A percentile compares a stretch with the other conserved stretches of the same genome.
These are phyloP conservation scores for Chaetomium cochliodes DNA, from an alignment of 495 filamentous ascomycete species.

Conservation along the genomic window DNA sequence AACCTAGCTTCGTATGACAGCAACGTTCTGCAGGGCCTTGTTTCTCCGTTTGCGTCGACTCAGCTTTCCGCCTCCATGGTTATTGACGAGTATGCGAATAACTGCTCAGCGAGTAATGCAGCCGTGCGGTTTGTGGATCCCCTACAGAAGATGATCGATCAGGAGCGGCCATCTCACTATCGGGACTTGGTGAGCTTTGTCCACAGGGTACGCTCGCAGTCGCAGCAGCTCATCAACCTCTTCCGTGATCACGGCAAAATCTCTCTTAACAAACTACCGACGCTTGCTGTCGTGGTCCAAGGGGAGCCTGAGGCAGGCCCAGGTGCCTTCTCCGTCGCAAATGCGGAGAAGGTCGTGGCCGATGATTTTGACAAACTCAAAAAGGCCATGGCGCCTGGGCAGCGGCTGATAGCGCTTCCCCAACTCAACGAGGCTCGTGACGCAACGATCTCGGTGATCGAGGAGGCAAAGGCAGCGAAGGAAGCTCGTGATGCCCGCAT, in stretches of 20 bases:
- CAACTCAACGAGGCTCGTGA: slow-evolving; percentile 70
- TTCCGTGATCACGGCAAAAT: slow-evolving; percentile 87
- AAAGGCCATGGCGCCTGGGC: slow-evolving; percentile 76
- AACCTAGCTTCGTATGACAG: slow-evolving; percentile 53
- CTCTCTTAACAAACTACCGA: slow-evolving; percentile 66
- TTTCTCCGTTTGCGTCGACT: slow-evolving; percentile 73
- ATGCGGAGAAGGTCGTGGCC: slow-evolving; percentile 80
- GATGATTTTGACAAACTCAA: slow-evolving; percentile 84
- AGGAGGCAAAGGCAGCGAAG: slow-evolving; percentile 74
- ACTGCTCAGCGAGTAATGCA: slow-evolving; percentile 41
- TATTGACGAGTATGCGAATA: slow-evolving; percentile 82
- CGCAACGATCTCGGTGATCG: slow-evolving; percentile 66
- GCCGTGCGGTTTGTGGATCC: slow-evolving; percentile 51
- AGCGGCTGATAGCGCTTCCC: slow-evolving; percentile 74
- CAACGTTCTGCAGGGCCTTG: slow-evolving; percentile 61
- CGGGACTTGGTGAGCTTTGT: slow-evolving; percentile 84
- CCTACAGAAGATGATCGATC: slow-evolving; percentile 72
- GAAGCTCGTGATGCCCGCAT: slow-evolving; percentile 83
- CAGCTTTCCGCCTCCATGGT: slow-evolving; percentile 81
- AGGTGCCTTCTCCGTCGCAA: slow-evolving; percentile 81
- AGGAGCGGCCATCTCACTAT: slow-evolving; percentile 76
- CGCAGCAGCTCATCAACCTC: slow-evolving; percentile 79
- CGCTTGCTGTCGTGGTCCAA: slow-evolving; percentile 84
- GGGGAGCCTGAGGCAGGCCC: slow-evolving; percentile 87
- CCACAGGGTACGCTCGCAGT: slow-evolving; percentile 83